Evolutionary conservation across 1,139 yeast species (phyloP).

Genomic region (Protomyces inundatus): DNA sequence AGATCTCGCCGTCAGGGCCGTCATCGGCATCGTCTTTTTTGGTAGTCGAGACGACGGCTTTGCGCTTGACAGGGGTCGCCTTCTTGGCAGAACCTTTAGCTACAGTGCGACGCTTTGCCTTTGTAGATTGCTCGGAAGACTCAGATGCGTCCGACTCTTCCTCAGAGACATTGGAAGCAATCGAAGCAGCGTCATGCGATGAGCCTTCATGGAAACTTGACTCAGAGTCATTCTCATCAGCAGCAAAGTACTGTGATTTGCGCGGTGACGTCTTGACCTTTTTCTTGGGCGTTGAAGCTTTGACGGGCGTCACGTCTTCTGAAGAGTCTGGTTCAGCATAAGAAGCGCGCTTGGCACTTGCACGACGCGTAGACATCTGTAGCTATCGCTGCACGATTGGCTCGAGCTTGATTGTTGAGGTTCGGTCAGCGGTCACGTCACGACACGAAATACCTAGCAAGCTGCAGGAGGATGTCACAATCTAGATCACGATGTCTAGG

Average conservation of each 20-base stretch:
- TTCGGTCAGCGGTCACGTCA: neutral
- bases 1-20: slow-evolving; percentile 8
- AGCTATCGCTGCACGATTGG: neutral
- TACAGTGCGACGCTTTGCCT: too few relatives aligned
- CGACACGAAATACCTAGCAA: too few relatives aligned
- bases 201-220: too few relatives aligned
- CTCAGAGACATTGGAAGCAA: too few relatives aligned
- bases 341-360: neutral
- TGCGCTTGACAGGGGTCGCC: neutral
- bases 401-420: neutral
- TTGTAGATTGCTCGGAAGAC: too few relatives aligned
- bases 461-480: too few relatives aligned
- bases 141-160: too few relatives aligned
- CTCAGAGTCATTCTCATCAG: too few relatives aligned
- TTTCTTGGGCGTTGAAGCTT: neutral
- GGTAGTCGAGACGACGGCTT: neutral
- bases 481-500: too few relatives aligned
- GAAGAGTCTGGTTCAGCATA: neutral
- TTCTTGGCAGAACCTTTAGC: neutral
- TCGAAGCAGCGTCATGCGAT: too few relatives aligned
- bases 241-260: neutral
- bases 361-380: neutral
- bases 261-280: neutral
- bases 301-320: neutral
- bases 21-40: neutral